Conservation (phyloP, 2,329 filamentous ascomycete species). For the Teratosphaeria zuluensis region DNA sequence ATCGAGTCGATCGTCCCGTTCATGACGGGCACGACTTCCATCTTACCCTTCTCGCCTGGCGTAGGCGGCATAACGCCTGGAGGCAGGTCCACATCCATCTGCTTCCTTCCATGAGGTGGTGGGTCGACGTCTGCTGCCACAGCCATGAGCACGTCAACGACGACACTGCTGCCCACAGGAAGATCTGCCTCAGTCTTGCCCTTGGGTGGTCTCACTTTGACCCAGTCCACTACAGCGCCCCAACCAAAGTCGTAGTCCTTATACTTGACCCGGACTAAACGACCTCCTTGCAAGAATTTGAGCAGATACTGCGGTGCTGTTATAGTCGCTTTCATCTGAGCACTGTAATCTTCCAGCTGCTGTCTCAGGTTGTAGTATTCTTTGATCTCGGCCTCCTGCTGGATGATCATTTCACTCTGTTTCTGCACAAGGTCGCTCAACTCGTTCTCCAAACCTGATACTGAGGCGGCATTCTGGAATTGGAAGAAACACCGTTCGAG, state of each 20-base stretch:
- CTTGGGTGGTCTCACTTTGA: conserved; percentile 50
- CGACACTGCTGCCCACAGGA: conserved; percentile 63
- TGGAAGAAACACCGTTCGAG: conserved; percentile 97
- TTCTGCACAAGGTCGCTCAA: conserved; percentile 69
- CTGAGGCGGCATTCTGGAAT: conserved; percentile 89
- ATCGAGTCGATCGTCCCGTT: conserved; percentile 78
- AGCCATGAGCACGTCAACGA: conserved; percentile 71
- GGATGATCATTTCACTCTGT: conserved; percentile 62
- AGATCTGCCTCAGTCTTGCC: conserved; percentile 57
- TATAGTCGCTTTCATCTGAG: conserved; percentile 85
- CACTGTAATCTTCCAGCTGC: conserved; percentile 71
- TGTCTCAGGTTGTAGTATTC: conserved; percentile 89
- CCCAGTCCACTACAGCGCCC: conserved; percentile 77
- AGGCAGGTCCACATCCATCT: conserved; percentile 46
- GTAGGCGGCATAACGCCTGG: conserved; percentile 51
- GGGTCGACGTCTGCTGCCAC: conserved; percentile 50
- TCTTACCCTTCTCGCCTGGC: conserved; percentile 55
- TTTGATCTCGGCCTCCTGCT: conserved; percentile 79
- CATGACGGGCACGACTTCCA: conserved; percentile 78
- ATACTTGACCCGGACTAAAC: conserved; percentile 77
- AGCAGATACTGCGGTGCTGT: conserved; percentile 82
- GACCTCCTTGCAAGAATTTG: conserved; percentile 77
- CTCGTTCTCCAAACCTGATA: conserved; percentile 74
- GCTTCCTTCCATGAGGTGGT: conserved; percentile 17
- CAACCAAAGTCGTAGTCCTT: conserved; percentile 79